phyloP scores from a whole-genome alignment of 2,329 filamentous ascomycete species.

The Sclerotiophoma versabilis region DNA sequence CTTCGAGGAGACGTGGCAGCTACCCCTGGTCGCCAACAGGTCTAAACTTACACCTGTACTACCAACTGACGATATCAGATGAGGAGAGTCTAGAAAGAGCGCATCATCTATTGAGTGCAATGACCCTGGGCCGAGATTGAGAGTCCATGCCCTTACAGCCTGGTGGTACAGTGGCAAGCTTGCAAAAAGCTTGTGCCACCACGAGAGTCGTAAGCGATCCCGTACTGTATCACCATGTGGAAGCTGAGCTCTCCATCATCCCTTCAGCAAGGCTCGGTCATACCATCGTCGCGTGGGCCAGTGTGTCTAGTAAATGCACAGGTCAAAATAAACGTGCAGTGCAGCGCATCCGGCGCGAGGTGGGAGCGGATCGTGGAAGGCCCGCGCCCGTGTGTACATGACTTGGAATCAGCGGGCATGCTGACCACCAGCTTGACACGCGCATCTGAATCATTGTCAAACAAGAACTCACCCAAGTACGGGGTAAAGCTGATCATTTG shows the following conservation, averaged over 20 bases:
- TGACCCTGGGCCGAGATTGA: slow-evolving; percentile 1
- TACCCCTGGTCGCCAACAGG: slow-evolving; percentile 19
- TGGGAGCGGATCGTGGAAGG: slow-evolving; percentile 48
- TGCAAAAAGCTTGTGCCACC: slow-evolving; percentile 27
- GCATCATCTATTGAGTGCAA: slow-evolving; percentile 25
- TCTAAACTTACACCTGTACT: slow-evolving; percentile 33
- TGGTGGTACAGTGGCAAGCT: slow-evolving; percentile 24
- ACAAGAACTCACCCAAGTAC: background rate
- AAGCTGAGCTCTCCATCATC: slow-evolving; percentile 14
- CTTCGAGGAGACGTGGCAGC: slow-evolving; percentile 36
- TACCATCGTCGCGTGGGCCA: slow-evolving; percentile 45
- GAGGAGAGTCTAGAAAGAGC: slow-evolving; percentile 18
- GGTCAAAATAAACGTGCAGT: slow-evolving; percentile 52
- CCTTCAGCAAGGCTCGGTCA: slow-evolving; percentile 32
- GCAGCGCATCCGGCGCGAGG: slow-evolving; percentile 47
- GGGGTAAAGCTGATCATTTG: background rate
- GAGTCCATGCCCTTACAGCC: slow-evolving; percentile 20
- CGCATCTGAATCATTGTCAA: slow-evolving; percentile 8
- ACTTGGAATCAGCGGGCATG: slow-evolving; percentile 32
- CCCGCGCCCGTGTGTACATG: slow-evolving; percentile 39
- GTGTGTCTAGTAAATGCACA: slow-evolving; percentile 44
- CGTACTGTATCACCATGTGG: slow-evolving; percentile 35
- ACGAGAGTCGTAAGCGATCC: slow-evolving; percentile 38
- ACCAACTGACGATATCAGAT: slow-evolving; percentile 40
- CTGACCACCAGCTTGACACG: slow-evolving; percentile 39